Evolutionary conservation across 441 rosid species (phyloP).

Genomic region (Corymbia citriodora): DNA sequence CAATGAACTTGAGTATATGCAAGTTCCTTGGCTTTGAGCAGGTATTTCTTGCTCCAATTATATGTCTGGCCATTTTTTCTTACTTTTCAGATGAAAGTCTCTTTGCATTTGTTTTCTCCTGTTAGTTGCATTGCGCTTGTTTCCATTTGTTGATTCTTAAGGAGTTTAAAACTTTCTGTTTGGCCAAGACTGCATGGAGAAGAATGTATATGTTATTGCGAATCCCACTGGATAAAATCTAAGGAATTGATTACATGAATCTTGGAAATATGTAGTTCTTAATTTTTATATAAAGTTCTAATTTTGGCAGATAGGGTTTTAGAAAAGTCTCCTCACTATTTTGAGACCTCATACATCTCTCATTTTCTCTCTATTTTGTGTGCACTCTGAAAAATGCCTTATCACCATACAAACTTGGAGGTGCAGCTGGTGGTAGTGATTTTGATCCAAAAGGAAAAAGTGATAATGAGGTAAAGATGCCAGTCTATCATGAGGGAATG

Average conservation of each 20-base stretch:
- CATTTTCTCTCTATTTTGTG: neutral
- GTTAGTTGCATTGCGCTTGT: neutral
- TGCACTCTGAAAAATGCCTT: conserved; percentile 88
- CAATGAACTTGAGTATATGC: conserved; percentile 81
- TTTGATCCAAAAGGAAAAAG: conserved; percentile 99
- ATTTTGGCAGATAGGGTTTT: neutral
- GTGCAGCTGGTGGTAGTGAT: conserved; percentile 99
- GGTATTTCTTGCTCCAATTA: conserved; percentile 31
- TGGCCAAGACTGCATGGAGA: neutral
- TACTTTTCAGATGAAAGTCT: neutral
- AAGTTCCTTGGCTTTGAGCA: conserved; percentile 97
- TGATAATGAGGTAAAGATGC: conserved; percentile 77
- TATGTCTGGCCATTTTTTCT: conserved; percentile 4
- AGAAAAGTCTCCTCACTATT: neutral
- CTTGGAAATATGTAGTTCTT: neutral
- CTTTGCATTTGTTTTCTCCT: neutral
- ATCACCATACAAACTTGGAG: conserved; percentile 97
- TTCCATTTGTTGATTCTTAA: neutral
- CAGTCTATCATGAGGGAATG: conserved; percentile 1
- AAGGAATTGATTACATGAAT: neutral
- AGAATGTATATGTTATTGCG: neutral
- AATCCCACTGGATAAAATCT: neutral
- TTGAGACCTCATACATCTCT: neutral
- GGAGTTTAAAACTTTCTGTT: neutral
- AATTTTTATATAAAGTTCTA: neutral